These are phyloP conservation scores for Vanrija sp. DNA, from an alignment of 1,284 basidiomycete genomes.

Conservation along the genomic window DNA sequence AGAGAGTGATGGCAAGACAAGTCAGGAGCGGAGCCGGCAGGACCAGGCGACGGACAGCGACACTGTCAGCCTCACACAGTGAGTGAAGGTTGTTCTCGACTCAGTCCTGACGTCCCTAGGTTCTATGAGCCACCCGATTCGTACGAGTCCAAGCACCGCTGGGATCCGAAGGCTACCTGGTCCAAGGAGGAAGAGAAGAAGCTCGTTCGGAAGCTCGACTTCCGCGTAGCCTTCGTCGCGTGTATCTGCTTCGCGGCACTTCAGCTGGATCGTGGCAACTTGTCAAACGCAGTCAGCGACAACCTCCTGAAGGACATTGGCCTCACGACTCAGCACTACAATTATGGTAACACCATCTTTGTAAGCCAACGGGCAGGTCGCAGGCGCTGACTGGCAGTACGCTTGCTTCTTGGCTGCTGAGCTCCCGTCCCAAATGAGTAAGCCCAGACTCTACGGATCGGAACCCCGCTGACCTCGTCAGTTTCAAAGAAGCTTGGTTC, in stretches of 20 bases:
- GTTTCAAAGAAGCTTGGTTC: constrained; percentile 48
- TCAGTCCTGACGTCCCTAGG: background rate
- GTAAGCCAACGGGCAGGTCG: constrained; percentile 14
- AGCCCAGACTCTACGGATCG: background rate
- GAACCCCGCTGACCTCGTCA: background rate
- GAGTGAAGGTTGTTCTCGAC: too few species aligned
- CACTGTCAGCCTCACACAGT: too few species aligned
- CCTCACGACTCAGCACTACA: constrained; percentile 46
- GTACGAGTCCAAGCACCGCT: constrained; percentile 39
- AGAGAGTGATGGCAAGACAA: too few species aligned
- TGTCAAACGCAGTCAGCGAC: constrained; percentile 42
- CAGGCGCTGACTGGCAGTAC: constrained; percentile 7
- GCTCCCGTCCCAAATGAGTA: constrained; percentile 40
- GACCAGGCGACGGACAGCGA: too few species aligned
- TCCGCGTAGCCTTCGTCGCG: constrained; percentile 25
- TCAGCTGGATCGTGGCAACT: constrained; percentile 40
- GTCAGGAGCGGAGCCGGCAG: too few species aligned
- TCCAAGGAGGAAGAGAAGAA: constrained; percentile 41
- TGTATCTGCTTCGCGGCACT: constrained; percentile 40
- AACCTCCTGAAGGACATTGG: constrained; percentile 44
- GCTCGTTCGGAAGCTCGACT: constrained; percentile 30
- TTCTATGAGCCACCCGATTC: constrained; percentile 30
- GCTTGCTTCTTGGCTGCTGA: constrained; percentile 41
- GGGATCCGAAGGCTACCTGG: constrained; percentile 45
- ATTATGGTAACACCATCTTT: constrained; percentile 42